Evolutionary conservation across 306 rosid species (phyloP).

Genomic region (Vicia sativa): DNA sequence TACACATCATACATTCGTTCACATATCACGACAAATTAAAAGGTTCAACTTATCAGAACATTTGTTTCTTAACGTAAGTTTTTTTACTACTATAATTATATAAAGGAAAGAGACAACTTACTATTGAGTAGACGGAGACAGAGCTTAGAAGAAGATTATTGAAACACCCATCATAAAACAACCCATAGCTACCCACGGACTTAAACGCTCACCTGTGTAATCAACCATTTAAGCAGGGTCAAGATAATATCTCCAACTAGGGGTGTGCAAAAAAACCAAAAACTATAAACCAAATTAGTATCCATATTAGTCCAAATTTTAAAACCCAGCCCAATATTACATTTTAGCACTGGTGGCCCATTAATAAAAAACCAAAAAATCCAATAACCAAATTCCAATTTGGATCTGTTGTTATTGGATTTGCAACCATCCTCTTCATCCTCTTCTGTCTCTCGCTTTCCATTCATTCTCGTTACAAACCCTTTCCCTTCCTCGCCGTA

Average conservation of each 20-base stretch:
- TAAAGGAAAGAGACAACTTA: slow-evolving; percentile 28
- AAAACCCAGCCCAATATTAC: no score
- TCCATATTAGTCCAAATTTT: no score
- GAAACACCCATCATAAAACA: slow-evolving; percentile 70
- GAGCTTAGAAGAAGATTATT: slow-evolving; percentile 56
- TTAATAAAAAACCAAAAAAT: no score
- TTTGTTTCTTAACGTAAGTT: not conserved
- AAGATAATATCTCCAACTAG: slow-evolving; percentile 28
- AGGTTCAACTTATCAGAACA: not conserved
- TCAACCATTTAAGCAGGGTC: slow-evolving; percentile 31
- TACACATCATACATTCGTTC: not conserved
- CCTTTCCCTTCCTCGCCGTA: no score
- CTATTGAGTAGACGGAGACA: slow-evolving; percentile 12
- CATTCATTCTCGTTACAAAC: no score
- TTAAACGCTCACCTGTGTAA: slow-evolving; percentile 69
- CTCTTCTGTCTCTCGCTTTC: no score
- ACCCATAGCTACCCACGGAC: slow-evolving; percentile 69
- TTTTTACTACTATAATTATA: slow-evolving; percentile 1
- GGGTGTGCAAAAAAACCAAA: no score
- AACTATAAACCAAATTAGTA: no score
- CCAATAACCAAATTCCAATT: no score
- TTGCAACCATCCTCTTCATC: no score
- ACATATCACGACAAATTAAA: slow-evolving; percentile 1
- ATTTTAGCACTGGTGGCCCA: no score
- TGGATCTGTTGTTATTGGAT: no score